Base-by-base conservation (phyloP, 1,284 basidiomycete genomes). In the Testicularia cyperi region DNA sequence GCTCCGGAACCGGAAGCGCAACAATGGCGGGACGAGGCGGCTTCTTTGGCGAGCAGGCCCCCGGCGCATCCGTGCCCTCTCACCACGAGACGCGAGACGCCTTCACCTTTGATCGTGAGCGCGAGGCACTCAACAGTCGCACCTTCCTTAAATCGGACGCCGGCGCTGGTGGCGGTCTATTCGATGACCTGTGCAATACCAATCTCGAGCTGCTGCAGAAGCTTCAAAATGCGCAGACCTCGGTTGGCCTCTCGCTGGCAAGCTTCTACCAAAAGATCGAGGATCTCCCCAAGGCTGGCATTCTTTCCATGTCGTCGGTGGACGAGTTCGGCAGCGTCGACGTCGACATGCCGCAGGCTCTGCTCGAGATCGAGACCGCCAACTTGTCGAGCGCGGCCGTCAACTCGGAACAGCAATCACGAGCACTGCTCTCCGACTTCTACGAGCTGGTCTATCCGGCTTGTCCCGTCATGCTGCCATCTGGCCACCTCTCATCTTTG, bases 401-500 rank as follows among this genome's bases (percentile, higher is more conserved):
- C 45, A 60, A 65, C 25, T 61, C 56, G 28, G 62, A 65, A 24
- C 62, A 61, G 39, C 62, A 65, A 34, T 47, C 62, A 9, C 49
- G 62, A 18, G 48, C 52, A 8, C 34, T 65, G 27, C 45, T 68
- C 5, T 40, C 53, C 7, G 58, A 60, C 56, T 71, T 56, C 31
- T 71, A 65, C 41, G 61, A 71, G 56, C 55, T 62, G 18, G 68
- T 71, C 20, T 71, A 71, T 28, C 64, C 68, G 2, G 56, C 58
- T 4, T 61, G 60, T 19, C 66, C 68, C 8, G 67, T 71, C 25
- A 57, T 71, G 44, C 38, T 67, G 23, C 61, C 66, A 4, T 65
- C 68, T 3, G 64, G 53, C 9, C 65, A 64, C 25, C 61, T 71
- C 6, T 68, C 68, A 13, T 69, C 68, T 24, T 37, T 69, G 13